phyloP scores from a whole-genome alignment of 2,329 filamentous ascomycete genomes.

The Reticulascus tulasneorum region DNA sequence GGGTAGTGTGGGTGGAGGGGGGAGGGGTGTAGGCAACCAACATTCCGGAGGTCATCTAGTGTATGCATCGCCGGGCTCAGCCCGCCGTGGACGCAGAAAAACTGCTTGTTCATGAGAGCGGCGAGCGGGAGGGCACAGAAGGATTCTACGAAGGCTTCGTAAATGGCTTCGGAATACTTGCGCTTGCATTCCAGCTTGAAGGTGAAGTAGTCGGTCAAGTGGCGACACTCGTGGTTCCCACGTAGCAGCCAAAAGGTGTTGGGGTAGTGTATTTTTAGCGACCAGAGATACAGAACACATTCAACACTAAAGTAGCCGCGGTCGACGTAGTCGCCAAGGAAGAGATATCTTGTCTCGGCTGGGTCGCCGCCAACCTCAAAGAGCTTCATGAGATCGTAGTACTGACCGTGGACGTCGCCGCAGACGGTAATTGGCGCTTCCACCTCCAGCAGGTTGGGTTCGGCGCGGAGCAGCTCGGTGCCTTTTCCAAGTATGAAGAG shows the following conservation, averaged over 20 bases:
- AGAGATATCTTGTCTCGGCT: conserved; percentile 91
- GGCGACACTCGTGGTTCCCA: conserved; percentile 97
- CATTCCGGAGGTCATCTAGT: conserved; percentile 85
- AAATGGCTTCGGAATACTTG: conserved; percentile 94
- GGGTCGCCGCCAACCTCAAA: conserved; percentile 98
- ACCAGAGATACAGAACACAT: conserved; percentile 96
- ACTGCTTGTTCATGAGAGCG: conserved; percentile 99
- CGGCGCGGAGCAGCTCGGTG: conserved; percentile 77
- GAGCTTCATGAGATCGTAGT: conserved; percentile 98
- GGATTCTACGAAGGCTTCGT: conserved; percentile 96
- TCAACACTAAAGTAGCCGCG: conserved; percentile 98
- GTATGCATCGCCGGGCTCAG: conserved; percentile 94
- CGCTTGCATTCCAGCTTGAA: conserved; percentile 99
- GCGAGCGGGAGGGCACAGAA: conserved; percentile 92
- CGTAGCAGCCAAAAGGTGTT: conserved; percentile 94
- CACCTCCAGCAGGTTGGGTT: conserved; percentile 98
- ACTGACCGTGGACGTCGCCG: no score
- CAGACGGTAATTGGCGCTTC: conserved; percentile 98
- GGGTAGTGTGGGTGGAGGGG: not conserved
- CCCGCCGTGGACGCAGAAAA: conserved; percentile 95
- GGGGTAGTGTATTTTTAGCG: conserved; percentile 97
- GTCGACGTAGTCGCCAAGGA: conserved; percentile 96
- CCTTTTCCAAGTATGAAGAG: conserved; percentile 89
- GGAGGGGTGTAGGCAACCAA: no score
- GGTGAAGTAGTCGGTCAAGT: conserved; percentile 98